These are phyloP conservation scores for Hyaloscypha finlandica DNA, from an alignment of 495 filamentous ascomycete genomes.

Conservation along the genomic window DNA sequence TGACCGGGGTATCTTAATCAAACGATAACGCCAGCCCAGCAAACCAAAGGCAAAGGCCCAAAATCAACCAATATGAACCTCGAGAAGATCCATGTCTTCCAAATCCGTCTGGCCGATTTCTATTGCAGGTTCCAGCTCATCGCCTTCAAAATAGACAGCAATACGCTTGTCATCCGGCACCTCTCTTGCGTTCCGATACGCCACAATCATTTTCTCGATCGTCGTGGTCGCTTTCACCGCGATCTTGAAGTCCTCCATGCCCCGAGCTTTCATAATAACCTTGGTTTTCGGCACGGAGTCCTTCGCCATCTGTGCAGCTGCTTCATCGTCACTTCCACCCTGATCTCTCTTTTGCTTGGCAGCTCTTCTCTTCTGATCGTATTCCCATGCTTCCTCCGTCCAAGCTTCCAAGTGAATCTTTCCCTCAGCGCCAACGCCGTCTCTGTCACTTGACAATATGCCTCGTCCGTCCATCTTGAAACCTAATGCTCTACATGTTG, in stretches of 20 bases:
- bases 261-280: conserved; percentile 53
- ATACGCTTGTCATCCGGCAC: conserved; percentile 51
- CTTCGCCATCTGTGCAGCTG: conserved; percentile 27
- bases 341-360: conserved; percentile 34
- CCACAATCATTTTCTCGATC: conserved; percentile 39
- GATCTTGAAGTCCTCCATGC: conserved; percentile 41
- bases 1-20: conserved; percentile 6
- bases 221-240: conserved; percentile 41
- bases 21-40: conserved; percentile 11
- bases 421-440: conserved; percentile 38
- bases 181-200: conserved; percentile 36
- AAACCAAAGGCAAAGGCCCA: background rate
- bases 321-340: conserved; percentile 18
- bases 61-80: conserved; percentile 50
- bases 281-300: conserved; percentile 45
- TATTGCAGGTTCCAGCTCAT: conserved; percentile 61
- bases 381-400: conserved; percentile 60
- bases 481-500: conserved; percentile 69
- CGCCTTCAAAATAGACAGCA: conserved; percentile 78
- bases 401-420: conserved; percentile 72
- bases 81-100: conserved; percentile 74
- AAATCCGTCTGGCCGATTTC: conserved; percentile 72
- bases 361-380: conserved; percentile 42
- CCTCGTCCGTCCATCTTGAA: conserved; percentile 48
- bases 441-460: conserved; percentile 36